phyloP scores from a whole-genome alignment of 352 stramenopile species.

The Phytophthora uliginosa region DNA sequence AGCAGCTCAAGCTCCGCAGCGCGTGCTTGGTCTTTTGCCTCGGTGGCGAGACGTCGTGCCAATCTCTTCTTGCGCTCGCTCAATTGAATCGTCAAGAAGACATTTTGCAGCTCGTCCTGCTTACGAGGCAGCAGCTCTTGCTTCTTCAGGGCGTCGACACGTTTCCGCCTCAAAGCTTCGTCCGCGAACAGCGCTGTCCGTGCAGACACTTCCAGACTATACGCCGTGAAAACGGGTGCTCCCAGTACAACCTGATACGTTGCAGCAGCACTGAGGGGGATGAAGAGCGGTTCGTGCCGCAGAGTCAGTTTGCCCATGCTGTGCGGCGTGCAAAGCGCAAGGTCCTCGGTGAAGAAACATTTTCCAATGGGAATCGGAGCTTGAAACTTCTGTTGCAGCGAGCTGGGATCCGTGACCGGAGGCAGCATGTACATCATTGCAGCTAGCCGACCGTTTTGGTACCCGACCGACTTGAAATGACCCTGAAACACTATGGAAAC shows the following conservation, averaged over 20 bases:
- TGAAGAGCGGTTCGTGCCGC: constrained; percentile 63
- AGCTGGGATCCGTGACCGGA: constrained; percentile 12
- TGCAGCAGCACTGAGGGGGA: constrained; percentile 57
- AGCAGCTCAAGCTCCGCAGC: constrained; percentile 66
- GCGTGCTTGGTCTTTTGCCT: constrained; percentile 56
- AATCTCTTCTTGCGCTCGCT: constrained; percentile 77
- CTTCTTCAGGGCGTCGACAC: constrained; percentile 65
- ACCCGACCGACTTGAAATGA: constrained; percentile 75
- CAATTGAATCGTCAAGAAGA: constrained; percentile 79
- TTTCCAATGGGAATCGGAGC: constrained; percentile 62
- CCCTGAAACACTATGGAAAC: constrained; percentile 81
- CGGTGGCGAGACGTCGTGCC: constrained; percentile 53
- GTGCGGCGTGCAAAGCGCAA: constrained; percentile 73
- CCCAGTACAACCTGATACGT: constrained; percentile 84
- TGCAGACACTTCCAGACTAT: constrained; percentile 70
- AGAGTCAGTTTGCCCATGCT: constrained; percentile 75
- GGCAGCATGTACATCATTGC: constrained; percentile 81
- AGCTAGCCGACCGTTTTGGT: constrained; percentile 81
- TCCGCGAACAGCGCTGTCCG: constrained; percentile 56
- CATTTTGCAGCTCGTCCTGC: constrained; percentile 69
- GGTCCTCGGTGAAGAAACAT: constrained; percentile 57
- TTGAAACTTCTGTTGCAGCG: constrained; percentile 21
- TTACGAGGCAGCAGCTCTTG: constrained; percentile 71
- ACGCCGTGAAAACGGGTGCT: constrained; percentile 72
- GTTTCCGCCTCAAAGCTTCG: constrained; percentile 62